Conservation (phyloP, 768 basidiomycete genomes). For the Boletus speciosus region DNA sequence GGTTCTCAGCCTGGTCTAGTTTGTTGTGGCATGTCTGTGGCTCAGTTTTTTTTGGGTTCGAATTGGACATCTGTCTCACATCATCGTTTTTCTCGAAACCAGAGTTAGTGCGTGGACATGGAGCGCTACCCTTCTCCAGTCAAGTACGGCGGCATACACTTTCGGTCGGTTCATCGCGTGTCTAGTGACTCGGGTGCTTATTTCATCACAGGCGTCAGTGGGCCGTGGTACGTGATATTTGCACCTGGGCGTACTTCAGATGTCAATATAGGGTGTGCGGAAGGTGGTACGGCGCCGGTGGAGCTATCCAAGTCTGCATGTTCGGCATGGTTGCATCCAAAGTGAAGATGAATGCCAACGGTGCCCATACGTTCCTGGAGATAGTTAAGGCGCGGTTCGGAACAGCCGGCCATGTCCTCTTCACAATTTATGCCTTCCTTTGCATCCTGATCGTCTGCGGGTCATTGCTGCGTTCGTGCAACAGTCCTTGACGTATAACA, state of each 20-base stretch:
- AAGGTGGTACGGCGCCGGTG: constrained; percentile 51
- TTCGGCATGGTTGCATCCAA: constrained; percentile 54
- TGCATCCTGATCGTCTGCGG: constrained; percentile 51
- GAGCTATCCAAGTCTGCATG: constrained; percentile 51
- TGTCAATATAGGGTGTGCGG: background rate
- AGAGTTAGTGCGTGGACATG: constrained; percentile 56
- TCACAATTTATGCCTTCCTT: constrained; percentile 50
- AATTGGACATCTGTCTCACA: background rate
- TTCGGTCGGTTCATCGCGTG: constrained; percentile 29
- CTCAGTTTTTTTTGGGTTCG: background rate
- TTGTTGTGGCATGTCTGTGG: constrained; percentile 45
- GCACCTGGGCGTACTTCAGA: background rate
- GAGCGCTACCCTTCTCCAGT: constrained; percentile 55
- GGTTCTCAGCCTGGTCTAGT: constrained; percentile 42
- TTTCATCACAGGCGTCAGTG: constrained; percentile 39
- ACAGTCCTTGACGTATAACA: background rate
- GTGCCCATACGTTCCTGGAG: constrained; percentile 57
- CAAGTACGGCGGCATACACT: constrained; percentile 49
- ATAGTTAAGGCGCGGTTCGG: constrained; percentile 51
- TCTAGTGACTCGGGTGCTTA: background rate
- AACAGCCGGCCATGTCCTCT: constrained; percentile 44
- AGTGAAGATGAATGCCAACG: constrained; percentile 58
- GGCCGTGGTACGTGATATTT: constrained; percentile 38
- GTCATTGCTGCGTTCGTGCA: constrained; percentile 42
- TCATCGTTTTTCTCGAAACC: background rate